Conservation (phyloP, 2,329 filamentous ascomycete genomes). For the Botrytis squamosa region DNA sequence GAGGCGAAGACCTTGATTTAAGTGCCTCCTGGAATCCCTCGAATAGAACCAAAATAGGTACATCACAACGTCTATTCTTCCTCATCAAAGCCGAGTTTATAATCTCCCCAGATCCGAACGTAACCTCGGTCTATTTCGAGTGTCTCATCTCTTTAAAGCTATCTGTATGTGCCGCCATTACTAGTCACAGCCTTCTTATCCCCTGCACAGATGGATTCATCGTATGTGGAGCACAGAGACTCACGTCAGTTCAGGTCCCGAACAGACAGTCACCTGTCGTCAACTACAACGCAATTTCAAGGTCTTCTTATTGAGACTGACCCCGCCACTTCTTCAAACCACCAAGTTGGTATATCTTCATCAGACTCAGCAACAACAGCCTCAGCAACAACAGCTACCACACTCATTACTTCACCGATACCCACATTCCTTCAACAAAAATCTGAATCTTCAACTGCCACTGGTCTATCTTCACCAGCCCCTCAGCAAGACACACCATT, state of each 20-base stretch:
- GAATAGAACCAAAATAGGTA: conserved; percentile 36
- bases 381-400: conserved; percentile 20
- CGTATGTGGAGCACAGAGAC: conserved; percentile 39
- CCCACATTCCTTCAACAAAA: conserved; percentile 20
- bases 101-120: conserved; percentile 22
- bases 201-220: conserved; percentile 35
- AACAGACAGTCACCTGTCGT: conserved; percentile 37
- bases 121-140: conserved; percentile 23
- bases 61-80: conserved; percentile 31
- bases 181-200: conserved; percentile 35
- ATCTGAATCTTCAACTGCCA: conserved; percentile 17
- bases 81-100: conserved; percentile 22
- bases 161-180: conserved; percentile 30
- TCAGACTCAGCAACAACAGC: conserved; percentile 31
- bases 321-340: conserved; percentile 26
- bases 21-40: conserved; percentile 35
- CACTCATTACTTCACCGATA: conserved; percentile 18
- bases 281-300: conserved; percentile 36
- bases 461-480: conserved; percentile 24
- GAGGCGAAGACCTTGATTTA: conserved; percentile 35
- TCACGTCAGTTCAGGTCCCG: conserved; percentile 39
- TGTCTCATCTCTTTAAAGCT: conserved; percentile 26
- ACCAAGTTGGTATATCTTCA: conserved; percentile 28
- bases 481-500: conserved; percentile 35
- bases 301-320: conserved; percentile 34